phyloP scores from a whole-genome alignment of 306 rosid species.

The Cicer judaicum region DNA sequence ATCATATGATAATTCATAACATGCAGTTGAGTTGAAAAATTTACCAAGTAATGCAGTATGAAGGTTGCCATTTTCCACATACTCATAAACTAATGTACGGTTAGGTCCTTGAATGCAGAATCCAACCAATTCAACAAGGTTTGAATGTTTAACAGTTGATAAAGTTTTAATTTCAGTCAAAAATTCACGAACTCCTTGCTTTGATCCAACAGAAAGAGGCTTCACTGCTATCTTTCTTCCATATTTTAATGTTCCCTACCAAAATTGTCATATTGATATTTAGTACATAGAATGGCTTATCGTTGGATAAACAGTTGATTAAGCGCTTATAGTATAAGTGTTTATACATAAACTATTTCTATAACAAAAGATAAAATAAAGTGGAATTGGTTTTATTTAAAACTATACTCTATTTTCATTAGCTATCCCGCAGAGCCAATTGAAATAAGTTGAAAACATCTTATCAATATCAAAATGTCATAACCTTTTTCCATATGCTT shows the following conservation, averaged over 20 bases:
- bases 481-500: no score
- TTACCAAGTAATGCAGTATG: conserved; percentile 77
- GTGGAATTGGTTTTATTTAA: no score
- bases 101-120: conserved; percentile 72
- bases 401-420: no score
- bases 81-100: conserved; percentile 85
- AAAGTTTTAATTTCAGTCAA: conserved; percentile 77
- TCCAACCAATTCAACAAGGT: conserved; percentile 91
- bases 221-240: conserved; percentile 83
- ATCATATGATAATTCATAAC: conserved; percentile 20
- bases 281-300: conserved; percentile 9
- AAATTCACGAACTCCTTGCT: conserved; percentile 89
- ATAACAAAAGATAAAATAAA: no score
- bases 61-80: conserved; percentile 80
- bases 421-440: no score
- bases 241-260: conserved; percentile 71
- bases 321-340: no score
- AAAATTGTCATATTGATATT: conserved; percentile 44
- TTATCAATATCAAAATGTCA: no score
- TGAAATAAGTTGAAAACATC: no score
- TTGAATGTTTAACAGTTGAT: conserved; percentile 79
- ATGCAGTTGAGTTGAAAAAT: conserved; percentile 23
- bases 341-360: no score
- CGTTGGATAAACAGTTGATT: no score
- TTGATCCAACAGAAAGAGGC: conserved; percentile 83